A percentile compares a stretch with the other conserved stretches of the same genome.
These are phyloP conservation scores for Aureobasidium melanogenum DNA, from an alignment of 2,329 filamentous ascomycete species.

Conservation along the genomic window DNA sequence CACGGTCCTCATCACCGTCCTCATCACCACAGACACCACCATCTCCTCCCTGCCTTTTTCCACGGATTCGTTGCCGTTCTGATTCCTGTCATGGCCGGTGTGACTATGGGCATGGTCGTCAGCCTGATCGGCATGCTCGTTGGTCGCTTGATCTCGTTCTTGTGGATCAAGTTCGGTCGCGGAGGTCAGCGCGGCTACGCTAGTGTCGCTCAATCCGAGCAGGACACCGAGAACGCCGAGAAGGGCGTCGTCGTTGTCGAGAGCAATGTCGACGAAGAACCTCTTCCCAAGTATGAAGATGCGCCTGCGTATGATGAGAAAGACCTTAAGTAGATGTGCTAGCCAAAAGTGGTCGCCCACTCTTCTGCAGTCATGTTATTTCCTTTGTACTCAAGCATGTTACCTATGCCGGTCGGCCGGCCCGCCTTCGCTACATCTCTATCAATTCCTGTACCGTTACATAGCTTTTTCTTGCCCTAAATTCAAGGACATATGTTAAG, in stretches of 20 bases:
- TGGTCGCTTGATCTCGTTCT: constrained; percentile 51
- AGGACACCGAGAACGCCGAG: constrained; percentile 17
- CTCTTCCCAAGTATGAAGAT: constrained; percentile 26
- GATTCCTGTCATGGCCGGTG: constrained; percentile 59
- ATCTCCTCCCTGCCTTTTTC: constrained; percentile 32
- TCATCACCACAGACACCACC: constrained; percentile 24
- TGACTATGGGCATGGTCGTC: constrained; percentile 58
- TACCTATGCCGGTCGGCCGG: background rate
- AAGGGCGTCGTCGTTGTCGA: constrained; percentile 10
- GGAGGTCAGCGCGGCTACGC: constrained; percentile 30
- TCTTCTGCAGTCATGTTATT: no score
- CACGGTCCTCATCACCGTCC: constrained; percentile 15
- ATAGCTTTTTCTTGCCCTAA: background rate
- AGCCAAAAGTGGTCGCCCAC: background rate
- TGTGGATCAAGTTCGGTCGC: constrained; percentile 49
- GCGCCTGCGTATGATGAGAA: constrained; percentile 27
- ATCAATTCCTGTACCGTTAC: background rate
- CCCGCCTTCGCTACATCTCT: background rate
- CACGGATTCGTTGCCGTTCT: constrained; percentile 55
- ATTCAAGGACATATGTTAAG: background rate
- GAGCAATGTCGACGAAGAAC: constrained; percentile 17
- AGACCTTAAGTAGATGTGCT: background rate
- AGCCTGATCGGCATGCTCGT: constrained; percentile 60
- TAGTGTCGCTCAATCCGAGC: constrained; percentile 20
- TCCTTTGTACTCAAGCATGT: background rate